phyloP scores from a whole-genome alignment of 495 filamentous ascomycete species.

The Penicillium daleae region DNA sequence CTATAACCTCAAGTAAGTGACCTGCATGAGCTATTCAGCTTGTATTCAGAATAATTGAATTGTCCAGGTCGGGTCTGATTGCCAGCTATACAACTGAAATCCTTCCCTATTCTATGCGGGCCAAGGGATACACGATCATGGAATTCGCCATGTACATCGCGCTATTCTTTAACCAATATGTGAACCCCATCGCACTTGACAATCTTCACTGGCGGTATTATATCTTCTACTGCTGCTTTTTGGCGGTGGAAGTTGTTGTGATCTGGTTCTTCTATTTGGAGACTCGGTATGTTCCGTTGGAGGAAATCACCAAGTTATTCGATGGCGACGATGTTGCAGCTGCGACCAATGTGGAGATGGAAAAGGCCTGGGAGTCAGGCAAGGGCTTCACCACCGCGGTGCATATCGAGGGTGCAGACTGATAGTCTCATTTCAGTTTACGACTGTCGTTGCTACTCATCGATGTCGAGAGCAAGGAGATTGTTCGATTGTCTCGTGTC shows the following conservation, averaged over 20 bases:
- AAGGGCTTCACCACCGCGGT: constrained; percentile 3
- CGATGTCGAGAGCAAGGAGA: neutral
- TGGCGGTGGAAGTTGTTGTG: constrained; percentile 59
- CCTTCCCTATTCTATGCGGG: constrained; percentile 67
- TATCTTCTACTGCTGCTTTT: constrained; percentile 66
- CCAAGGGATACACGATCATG: constrained; percentile 72
- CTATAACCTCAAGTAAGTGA: constrained; percentile 16
- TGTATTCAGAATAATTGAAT: neutral
- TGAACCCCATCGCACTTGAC: constrained; percentile 64
- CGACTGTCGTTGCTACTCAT: too few relatives aligned
- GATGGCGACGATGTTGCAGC: constrained; percentile 56
- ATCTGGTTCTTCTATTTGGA: constrained; percentile 71
- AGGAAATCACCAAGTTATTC: constrained; percentile 66
- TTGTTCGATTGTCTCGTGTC: neutral
- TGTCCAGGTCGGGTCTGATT: constrained; percentile 60
- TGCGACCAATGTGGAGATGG: constrained; percentile 35
- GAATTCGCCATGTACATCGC: constrained; percentile 60
- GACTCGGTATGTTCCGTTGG: constrained; percentile 65
- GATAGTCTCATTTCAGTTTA: neutral
- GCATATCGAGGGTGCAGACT: neutral
- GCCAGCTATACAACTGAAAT: constrained; percentile 70
- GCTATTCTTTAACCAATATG: constrained; percentile 59
- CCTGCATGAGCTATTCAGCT: neutral
- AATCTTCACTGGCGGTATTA: constrained; percentile 63
- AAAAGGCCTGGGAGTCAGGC: constrained; percentile 18